Evolutionary conservation across 257 asterid genomes (phyloP), one percentile per base, ranked within the genome.

Genomic region (Solanum gracilifrons): DNA sequence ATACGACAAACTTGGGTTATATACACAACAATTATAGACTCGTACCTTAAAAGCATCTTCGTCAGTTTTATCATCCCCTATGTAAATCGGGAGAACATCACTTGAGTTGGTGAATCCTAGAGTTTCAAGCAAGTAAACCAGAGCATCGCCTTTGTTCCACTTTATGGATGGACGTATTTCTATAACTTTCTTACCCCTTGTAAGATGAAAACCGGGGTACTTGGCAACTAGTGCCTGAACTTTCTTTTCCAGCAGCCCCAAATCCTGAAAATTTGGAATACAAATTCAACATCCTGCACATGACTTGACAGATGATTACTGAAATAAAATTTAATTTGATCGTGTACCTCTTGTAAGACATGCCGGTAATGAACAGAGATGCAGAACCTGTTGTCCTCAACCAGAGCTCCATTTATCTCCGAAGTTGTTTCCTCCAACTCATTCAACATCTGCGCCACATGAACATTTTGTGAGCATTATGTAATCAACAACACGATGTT

Each of bases 41-140:
- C 21, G 62, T 80, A 96, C 99, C 98, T 93, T 92, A 73, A 96
- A 96, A 4, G 97, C 99, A 83, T 96, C 99, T 91, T 96, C 99
- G 21, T 96, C 99, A 10, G 98, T 94, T 85, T 85, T 92, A 88
- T 96, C 99, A 73, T 95, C 99, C 7, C 99, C 98, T 0, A 96
- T 90, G 77, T 93, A 96, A 48, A 96, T 39, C 0, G 99, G 96
- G 84, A 95, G 80, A 87, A 94, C 96, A 29, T 89, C 82, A 85
- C 33, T 46, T 4, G 93, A 92, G 43, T 91, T 69, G 4, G 93
- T 69, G 71, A 93, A 91, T 1, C 98, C 98, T 13, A 94, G 87
- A 5, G 94, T 92, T 41, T 95, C 91, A 2, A 95, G 94, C 72
- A 96, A 90, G 90, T 94, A 95, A 1, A 85, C 27, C 86, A 96